A percentile compares a stretch with the other conserved stretches of the same genome.
Conservation (phyloP, 1,284 basidiomycete genomes). For the Ganoderma meredithae region DNA sequence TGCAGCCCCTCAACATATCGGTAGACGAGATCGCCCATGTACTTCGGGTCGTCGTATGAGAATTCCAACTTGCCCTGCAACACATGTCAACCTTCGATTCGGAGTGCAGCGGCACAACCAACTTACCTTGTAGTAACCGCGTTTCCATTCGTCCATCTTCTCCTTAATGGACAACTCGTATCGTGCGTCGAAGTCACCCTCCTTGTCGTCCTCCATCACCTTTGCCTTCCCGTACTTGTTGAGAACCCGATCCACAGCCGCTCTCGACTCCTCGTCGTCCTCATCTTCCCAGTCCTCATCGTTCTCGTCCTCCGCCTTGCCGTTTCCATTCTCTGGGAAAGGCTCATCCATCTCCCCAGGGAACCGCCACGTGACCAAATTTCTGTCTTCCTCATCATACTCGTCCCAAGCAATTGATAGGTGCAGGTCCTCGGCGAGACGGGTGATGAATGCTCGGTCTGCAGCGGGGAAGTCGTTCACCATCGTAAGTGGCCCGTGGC, state of each 20-base stretch:
- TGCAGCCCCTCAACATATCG: slow-evolving; percentile 95
- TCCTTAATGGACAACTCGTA: slow-evolving; percentile 78
- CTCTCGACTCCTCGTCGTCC: slow-evolving; percentile 54
- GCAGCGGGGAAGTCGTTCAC: slow-evolving; percentile 80
- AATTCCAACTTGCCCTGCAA: slow-evolving; percentile 84
- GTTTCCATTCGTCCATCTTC: slow-evolving; percentile 95
- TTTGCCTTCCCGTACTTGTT: slow-evolving; percentile 89
- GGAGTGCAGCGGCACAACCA: neutral
- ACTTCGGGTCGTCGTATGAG: slow-evolving; percentile 71
- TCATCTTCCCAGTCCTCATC: slow-evolving; percentile 54
- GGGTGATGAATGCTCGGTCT: slow-evolving; percentile 81
- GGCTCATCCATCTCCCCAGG: slow-evolving; percentile 57
- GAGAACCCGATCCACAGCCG: slow-evolving; percentile 86
- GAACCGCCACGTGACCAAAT: slow-evolving; percentile 70
- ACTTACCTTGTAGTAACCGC: slow-evolving; percentile 85
- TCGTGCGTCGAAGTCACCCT: slow-evolving; percentile 79
- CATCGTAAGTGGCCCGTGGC: slow-evolving; percentile 63
- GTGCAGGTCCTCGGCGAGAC: slow-evolving; percentile 79
- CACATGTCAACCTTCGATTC: slow-evolving; percentile 12
- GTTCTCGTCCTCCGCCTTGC: slow-evolving; percentile 41
- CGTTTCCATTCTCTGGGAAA: slow-evolving; percentile 44
- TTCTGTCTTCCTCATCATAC: slow-evolving; percentile 84
- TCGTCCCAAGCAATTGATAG: slow-evolving; percentile 89
- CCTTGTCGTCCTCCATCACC: slow-evolving; percentile 71
- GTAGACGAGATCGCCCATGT: slow-evolving; percentile 74